phyloP scores from a whole-genome alignment of 768 basidiomycete genomes.

The Sporobolomyces pararoseus region DNA sequence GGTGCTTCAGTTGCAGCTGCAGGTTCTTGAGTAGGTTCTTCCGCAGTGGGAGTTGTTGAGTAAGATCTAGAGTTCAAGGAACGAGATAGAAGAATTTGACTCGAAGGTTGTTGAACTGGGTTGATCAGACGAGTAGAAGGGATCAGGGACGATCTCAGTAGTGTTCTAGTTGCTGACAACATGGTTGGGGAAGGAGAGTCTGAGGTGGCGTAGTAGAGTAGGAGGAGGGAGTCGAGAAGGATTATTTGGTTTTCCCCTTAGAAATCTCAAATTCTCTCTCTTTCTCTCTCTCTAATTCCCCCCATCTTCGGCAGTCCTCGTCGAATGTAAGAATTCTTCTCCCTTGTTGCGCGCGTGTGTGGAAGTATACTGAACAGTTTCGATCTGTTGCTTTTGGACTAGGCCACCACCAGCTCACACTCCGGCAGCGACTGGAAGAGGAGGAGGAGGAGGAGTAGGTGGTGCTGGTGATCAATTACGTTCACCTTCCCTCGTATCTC shows the following conservation, averaged over 20 bases:
- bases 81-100: neutral
- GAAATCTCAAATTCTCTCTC: too few relatives aligned
- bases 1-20: constrained; percentile 8
- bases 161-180: neutral
- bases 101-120: neutral
- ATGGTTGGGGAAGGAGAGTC: neutral
- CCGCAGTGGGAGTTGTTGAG: neutral
- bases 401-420: constrained; percentile 39
- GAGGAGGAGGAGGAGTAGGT: too few relatives aligned
- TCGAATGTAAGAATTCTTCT: constrained; percentile 2
- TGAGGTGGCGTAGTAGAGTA: neutral
- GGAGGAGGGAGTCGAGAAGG: too few relatives aligned
- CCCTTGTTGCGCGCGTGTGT: too few relatives aligned
- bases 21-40: constrained; percentile 14
- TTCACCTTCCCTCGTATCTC: neutral
- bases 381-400: too few relatives aligned
- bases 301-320: neutral
- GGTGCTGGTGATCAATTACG: too few relatives aligned
- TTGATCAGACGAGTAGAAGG: neutral
- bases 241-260: too few relatives aligned
- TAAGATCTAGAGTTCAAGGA: neutral
- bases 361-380: too few relatives aligned
- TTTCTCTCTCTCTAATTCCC: neutral
- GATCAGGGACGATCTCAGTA: constrained; percentile 6
- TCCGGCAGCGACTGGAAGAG: constrained; percentile 1